phyloP scores from a whole-genome alignment of 2,329 filamentous ascomycete species.

The Pseudopithomyces chartarum region DNA sequence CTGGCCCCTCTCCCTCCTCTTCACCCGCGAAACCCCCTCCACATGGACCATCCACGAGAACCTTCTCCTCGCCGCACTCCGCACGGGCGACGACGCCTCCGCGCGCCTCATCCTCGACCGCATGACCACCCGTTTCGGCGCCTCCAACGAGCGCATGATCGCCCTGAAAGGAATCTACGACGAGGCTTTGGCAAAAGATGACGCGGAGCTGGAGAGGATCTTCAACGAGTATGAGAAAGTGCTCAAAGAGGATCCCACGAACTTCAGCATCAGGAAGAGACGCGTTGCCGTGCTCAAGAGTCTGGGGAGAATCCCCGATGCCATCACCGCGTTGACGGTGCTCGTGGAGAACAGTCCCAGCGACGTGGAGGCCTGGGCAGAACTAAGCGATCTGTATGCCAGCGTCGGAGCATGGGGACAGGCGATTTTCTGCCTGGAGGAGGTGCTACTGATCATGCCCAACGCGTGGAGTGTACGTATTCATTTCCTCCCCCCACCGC shows the following conservation, averaged over 20 bases:
- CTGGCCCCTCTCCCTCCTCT: conserved; percentile 58
- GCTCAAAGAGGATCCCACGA: conserved; percentile 73
- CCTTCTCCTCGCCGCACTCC: conserved; percentile 80
- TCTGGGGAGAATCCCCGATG: conserved; percentile 71
- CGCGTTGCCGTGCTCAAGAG: conserved; percentile 79
- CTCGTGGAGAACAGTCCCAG: conserved; percentile 84
- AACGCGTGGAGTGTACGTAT: conserved; percentile 90
- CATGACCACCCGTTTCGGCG: conserved; percentile 79
- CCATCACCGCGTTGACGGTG: conserved; percentile 73
- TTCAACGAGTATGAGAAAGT: conserved; percentile 79
- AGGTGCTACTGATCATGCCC: conserved; percentile 82
- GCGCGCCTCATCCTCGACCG: conserved; percentile 77
- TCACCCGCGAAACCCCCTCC: conserved; percentile 71
- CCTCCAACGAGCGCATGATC: conserved; percentile 83
- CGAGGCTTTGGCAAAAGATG: conserved; percentile 76
- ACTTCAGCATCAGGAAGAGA: conserved; percentile 85
- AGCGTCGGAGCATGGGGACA: conserved; percentile 78
- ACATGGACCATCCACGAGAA: conserved; percentile 88
- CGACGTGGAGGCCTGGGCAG: conserved; percentile 91
- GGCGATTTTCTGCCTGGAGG: conserved; percentile 86
- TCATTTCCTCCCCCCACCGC: background rate
- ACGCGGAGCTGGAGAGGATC: conserved; percentile 69
- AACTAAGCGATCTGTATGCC: conserved; percentile 86
- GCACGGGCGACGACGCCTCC: conserved; percentile 79
- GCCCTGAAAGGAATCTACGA: conserved; percentile 81